Percentiles rank a stretch among this genome's conserved stretches.
Conservation (phyloP, 495 filamentous ascomycete species). For the Aspergillus panamensis region DNA sequence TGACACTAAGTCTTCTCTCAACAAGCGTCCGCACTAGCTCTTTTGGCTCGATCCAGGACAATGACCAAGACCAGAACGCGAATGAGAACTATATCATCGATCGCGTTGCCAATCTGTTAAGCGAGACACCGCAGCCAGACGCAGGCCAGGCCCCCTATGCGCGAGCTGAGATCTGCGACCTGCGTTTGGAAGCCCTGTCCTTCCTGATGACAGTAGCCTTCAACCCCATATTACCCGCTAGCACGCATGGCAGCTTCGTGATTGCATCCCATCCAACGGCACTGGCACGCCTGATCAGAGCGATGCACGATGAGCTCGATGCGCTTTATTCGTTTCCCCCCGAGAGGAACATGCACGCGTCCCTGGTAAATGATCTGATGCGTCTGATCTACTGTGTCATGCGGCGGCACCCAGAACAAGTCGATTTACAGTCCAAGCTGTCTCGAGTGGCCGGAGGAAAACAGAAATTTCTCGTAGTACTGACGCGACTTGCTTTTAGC, state of each 20-base stretch:
- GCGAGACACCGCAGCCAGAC: constrained; percentile 49
- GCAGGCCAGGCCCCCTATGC: constrained; percentile 48
- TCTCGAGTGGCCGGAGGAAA: constrained; percentile 52
- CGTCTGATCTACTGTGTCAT: constrained; percentile 59
- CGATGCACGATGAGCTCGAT: constrained; percentile 62
- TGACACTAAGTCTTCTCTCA: constrained; percentile 54
- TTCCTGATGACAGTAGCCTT: constrained; percentile 52
- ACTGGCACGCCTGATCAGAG: constrained; percentile 57
- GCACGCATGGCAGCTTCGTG: constrained; percentile 47
- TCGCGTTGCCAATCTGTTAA: constrained; percentile 56
- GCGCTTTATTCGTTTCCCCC: constrained; percentile 54
- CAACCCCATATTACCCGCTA: constrained; percentile 31
- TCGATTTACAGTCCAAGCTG: constrained; percentile 58
- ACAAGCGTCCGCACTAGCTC: constrained; percentile 55
- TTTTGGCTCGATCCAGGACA: constrained; percentile 58
- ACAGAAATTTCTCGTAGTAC: constrained; percentile 62
- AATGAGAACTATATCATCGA: constrained; percentile 60
- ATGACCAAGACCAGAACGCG: constrained; percentile 48
- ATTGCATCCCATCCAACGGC: constrained; percentile 53
- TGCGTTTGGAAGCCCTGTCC: constrained; percentile 56
- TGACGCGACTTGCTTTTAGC: constrained; percentile 66
- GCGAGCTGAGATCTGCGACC: constrained; percentile 46
- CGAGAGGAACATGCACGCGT: constrained; percentile 36
- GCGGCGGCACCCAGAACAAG: constrained; percentile 42
- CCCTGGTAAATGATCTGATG: constrained; percentile 57